Percentiles rank a stretch among this genome's conserved stretches.
Conservation (phyloP, 495 filamentous ascomycete genomes). For the Penicillium steckii region DNA sequence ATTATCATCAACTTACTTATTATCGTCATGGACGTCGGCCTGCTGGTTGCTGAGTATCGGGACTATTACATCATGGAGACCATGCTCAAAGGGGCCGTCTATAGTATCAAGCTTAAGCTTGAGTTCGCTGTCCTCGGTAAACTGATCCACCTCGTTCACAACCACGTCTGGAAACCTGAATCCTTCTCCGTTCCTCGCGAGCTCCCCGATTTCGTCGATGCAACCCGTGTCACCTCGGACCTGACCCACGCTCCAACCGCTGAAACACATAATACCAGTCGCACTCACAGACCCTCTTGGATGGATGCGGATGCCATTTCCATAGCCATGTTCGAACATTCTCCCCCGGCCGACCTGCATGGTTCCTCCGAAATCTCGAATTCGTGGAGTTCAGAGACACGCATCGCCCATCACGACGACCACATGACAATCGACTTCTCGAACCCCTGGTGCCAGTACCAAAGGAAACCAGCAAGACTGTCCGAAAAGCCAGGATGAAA, state of each 20-base stretch:
- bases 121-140: conserved; percentile 62
- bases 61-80: conserved; percentile 59
- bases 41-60: conserved; percentile 57
- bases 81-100: conserved; percentile 58
- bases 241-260: conserved; percentile 34
- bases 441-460: conserved; percentile 14
- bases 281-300: conserved; percentile 25
- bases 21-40: conserved; percentile 53
- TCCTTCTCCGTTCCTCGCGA: conserved; percentile 27
- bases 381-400: conserved; percentile 36
- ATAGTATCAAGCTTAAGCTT: conserved; percentile 65
- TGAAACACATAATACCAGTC: conserved; percentile 15
- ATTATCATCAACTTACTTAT: conserved; percentile 58
- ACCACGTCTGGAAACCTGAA: conserved; percentile 42
- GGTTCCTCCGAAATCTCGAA: conserved; percentile 29
- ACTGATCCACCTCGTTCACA: conserved; percentile 41
- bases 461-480: conserved; percentile 5
- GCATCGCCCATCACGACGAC: conserved; percentile 20
- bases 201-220: conserved; percentile 47
- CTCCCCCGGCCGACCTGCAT: conserved; percentile 12
- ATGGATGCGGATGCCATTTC: conserved; percentile 43
- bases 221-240: conserved; percentile 43
- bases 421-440: conserved; percentile 29
- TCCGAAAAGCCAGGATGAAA: conserved; percentile 18
- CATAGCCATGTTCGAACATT: conserved; percentile 47